Conservation (phyloP, 2,329 filamentous ascomycete genomes). For the Tolypocladium pustulatum region DNA sequence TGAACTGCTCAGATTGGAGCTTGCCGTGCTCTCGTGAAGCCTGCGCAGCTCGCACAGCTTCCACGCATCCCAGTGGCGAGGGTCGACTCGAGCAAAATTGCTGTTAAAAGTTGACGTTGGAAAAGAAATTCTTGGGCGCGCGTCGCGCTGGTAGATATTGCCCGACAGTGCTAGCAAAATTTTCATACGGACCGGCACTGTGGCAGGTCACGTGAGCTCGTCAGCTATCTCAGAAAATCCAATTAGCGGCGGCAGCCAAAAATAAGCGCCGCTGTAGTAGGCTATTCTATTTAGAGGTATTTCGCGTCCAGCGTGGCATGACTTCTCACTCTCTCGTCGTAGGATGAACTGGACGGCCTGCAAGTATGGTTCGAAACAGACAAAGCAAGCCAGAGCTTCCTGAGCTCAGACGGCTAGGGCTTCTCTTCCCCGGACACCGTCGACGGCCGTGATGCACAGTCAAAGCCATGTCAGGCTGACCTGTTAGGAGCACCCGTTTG, state of each 20-base stretch:
- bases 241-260: slow-evolving; percentile 7
- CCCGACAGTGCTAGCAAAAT: slow-evolving; percentile 19
- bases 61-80: neutral
- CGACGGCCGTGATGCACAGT: neutral
- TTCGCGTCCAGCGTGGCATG: neutral
- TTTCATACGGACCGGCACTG: slow-evolving; percentile 16
- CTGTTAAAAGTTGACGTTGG: neutral
- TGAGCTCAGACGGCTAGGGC: no score
- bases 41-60: neutral
- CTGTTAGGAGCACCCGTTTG: neutral
- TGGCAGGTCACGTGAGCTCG: slow-evolving; percentile 12
- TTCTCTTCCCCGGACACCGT: neutral
- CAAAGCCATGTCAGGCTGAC: neutral
- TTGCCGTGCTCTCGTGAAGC: neutral
- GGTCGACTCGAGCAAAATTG: neutral
- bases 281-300: neutral
- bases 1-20: neutral
- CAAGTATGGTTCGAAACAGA: neutral
- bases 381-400: no score
- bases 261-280: slow-evolving; percentile 4
- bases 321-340: neutral
- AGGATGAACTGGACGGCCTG: neutral
- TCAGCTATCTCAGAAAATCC: neutral
- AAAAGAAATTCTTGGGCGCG: neutral
- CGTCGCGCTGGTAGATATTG: slow-evolving; percentile 17